A percentile compares a stretch with the other conserved stretches of the same genome.
Evolutionary conservation across 75 land plant species (phyloP).

Genomic region (Picea sitchensis): DNA sequence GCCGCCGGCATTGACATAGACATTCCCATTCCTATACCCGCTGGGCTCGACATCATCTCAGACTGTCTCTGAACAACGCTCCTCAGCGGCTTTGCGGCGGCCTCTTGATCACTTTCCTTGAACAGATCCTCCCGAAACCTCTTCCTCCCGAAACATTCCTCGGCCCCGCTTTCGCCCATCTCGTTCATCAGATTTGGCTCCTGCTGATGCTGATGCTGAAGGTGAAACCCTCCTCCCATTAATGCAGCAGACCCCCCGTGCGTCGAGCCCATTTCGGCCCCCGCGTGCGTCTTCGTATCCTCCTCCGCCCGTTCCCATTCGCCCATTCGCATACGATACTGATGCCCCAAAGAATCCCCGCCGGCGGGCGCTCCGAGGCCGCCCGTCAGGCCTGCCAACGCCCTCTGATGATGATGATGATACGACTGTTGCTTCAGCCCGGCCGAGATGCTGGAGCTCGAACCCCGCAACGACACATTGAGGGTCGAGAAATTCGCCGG

Average conservation of each 20-base stretch:
- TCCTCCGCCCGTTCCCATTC: constrained; percentile 24
- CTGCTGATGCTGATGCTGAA: constrained; percentile 29
- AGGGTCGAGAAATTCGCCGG: constrained; percentile 63
- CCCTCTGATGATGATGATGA: background rate
- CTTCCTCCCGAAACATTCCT: constrained; percentile 34
- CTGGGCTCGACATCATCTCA: constrained; percentile 10
- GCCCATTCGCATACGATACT: constrained; percentile 1
- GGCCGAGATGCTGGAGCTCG: constrained; percentile 11
- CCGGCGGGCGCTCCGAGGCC: background rate
- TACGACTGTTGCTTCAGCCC: constrained; percentile 6
- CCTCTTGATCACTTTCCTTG: constrained; percentile 48
- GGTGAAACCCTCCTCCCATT: constrained; percentile 45
- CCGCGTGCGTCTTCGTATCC: constrained; percentile 11
- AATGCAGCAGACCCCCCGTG: constrained; percentile 22
- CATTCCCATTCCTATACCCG: background rate
- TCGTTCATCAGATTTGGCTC: constrained; percentile 19
- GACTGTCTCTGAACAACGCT: background rate
- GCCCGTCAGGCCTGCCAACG: background rate
- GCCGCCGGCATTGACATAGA: constrained; percentile 7
- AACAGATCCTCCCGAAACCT: constrained; percentile 59
- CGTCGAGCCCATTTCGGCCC: constrained; percentile 13
- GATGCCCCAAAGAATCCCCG: background rate
- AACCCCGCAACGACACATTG: constrained; percentile 20
- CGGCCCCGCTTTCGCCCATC: constrained; percentile 11
- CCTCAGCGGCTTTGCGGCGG: constrained; percentile 22